Base-by-base conservation (phyloP, 768 basidiomycete genomes). In the Vishniacozyma victoriae region DNA sequence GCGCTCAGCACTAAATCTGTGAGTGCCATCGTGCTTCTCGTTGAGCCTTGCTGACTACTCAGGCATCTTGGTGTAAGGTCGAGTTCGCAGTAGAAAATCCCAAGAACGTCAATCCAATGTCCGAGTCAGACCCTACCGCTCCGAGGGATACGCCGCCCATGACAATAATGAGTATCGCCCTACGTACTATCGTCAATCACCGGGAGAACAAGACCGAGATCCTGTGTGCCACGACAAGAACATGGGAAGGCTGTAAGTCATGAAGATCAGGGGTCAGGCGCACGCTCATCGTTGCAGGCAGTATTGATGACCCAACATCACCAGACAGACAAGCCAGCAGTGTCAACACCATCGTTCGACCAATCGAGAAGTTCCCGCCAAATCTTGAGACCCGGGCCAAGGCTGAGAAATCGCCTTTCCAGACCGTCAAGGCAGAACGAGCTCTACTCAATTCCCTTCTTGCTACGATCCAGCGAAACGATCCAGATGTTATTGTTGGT, bases 21-120 rank as follows among this genome's bases (percentile, higher is more conserved):
- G 69, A 44, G 84, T 71, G 5, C 13, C 13, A 16, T 37, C 2
- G 14, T 18, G 23, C 35, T 26, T 18, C 6, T 15, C 7, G 13
- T 2, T 15, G 38, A 41, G 3, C 27, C 23, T 16, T 13, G 15
- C 25, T 25, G 36, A 6, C 53, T 2, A 2, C n/a, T n/a, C 54
- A 96, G 93, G 79, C 88, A 25, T 93, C 95, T 1, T 99, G 95
- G 95, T 96, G 92, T 64, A 92, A 92, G 73, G 75, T 96, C 12
- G 93, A 99, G 73, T 85, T 80, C 15, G 82, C 80, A 0, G 85
- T 90, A 5, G 71, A 79, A 5, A 79, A 91, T 59, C 91, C 92
- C 1, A 93, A 95, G 60, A 83, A 87, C 57, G 80, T 99, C 70
- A 86, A 82, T 50, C 87, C 89, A 0, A 82, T 92, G 68, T 62